These are phyloP conservation scores for Epithemia pelagica DNA, from an alignment of 108 stramenopile species.

Conservation along the genomic window DNA sequence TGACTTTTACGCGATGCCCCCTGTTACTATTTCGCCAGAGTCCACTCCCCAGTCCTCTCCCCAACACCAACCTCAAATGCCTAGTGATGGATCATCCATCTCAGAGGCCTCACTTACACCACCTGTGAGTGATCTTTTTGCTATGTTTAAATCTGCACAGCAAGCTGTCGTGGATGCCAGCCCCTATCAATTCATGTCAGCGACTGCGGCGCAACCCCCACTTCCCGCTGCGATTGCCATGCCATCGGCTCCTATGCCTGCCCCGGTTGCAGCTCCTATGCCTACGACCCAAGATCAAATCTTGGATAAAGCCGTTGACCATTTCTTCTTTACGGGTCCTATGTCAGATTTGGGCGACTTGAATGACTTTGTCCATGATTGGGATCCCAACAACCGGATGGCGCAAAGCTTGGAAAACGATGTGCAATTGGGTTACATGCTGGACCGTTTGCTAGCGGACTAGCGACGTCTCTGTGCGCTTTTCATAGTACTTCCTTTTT, in stretches of 20 bases:
- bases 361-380: constrained; percentile 23
- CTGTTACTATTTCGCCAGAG: constrained; percentile 20
- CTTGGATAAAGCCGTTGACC: constrained; percentile 35
- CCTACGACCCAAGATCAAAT: constrained; percentile 12
- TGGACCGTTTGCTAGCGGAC: constrained; percentile 19
- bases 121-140: not conserved
- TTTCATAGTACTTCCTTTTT: too few relatives aligned
- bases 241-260: not conserved
- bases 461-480: too few relatives aligned
- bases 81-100: constrained; percentile 8
- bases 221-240: not conserved
- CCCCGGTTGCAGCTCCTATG: too few relatives aligned
- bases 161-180: not conserved
- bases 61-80: not conserved
- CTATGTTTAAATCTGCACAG: not conserved
- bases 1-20: constrained; percentile 59
- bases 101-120: not conserved
- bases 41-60: not conserved
- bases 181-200: not conserved
- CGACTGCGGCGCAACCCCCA: not conserved
- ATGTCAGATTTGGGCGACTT: not conserved
- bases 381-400: constrained; percentile 10
- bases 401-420: constrained; percentile 12
- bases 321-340: constrained; percentile 18
- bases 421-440: constrained; percentile 22